phyloP scores from a whole-genome alignment of 2,329 filamentous ascomycete species.

The Chalaropsis thielavioides region DNA sequence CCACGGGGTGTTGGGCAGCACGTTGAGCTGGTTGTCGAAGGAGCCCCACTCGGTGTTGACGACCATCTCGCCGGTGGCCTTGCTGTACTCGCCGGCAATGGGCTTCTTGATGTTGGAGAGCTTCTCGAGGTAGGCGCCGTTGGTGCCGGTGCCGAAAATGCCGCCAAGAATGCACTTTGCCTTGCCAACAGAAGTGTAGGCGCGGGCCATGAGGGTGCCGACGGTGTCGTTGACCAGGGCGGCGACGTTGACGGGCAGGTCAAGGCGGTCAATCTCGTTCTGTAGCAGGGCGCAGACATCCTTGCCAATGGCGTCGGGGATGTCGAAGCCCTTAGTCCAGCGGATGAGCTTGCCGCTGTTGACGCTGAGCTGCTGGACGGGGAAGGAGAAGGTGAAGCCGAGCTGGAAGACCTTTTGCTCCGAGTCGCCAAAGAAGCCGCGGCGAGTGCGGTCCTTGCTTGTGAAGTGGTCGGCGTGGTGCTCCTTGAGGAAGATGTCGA shows the following conservation, averaged over 20 bases:
- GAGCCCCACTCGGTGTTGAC: slow-evolving; percentile 98
- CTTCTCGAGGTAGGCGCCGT: slow-evolving; percentile 95
- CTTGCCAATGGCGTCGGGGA: slow-evolving; percentile 82
- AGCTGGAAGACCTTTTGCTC: slow-evolving; percentile 61
- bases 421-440: slow-evolving; percentile 48
- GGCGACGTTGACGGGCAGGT: slow-evolving; percentile 83
- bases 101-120: slow-evolving; percentile 70
- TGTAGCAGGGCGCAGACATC: slow-evolving; percentile 89
- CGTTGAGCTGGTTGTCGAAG: slow-evolving; percentile 85
- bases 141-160: slow-evolving; percentile 95
- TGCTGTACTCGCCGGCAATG: slow-evolving; percentile 56
- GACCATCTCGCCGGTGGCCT: slow-evolving; percentile 81
- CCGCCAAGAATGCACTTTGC: slow-evolving; percentile 78
- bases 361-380: slow-evolving; percentile 83
- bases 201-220: slow-evolving; percentile 92
- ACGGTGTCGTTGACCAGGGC: slow-evolving; percentile 96
- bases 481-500: slow-evolving; percentile 70
- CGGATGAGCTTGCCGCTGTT: slow-evolving; percentile 89
- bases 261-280: slow-evolving; percentile 70
- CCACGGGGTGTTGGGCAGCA: slow-evolving; percentile 73
- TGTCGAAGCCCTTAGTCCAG: slow-evolving; percentile 98
- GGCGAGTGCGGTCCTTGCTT: slow-evolving; percentile 32
- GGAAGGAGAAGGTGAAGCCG: slow-evolving; percentile 98
- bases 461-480: slow-evolving; percentile 78
- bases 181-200: slow-evolving; percentile 83